phyloP scores from a whole-genome alignment of 441 rosid genomes.

The Erodium moschatum region DNA sequence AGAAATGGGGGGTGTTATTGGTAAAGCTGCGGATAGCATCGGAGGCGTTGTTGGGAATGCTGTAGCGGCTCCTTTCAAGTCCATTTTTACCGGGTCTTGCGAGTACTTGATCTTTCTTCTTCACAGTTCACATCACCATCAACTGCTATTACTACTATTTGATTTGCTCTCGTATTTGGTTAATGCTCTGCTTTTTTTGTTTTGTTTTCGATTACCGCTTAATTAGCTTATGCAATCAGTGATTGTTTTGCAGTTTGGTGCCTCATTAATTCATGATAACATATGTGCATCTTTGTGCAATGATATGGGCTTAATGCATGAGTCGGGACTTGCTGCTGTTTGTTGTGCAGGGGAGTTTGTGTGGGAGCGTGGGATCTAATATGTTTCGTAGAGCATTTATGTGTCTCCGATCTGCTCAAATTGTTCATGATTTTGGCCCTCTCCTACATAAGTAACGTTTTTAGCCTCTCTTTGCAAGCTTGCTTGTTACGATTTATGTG shows the following conservation, averaged over 20 bases:
- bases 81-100: not conserved
- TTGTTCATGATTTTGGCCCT: constrained; percentile 49
- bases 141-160: too few relatives aligned
- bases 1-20: not conserved
- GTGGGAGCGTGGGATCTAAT: constrained; percentile 58
- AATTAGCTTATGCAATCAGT: too few relatives aligned
- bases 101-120: not conserved
- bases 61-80: constrained; percentile 4
- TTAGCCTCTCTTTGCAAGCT: not conserved
- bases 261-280: too few relatives aligned
- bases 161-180: too few relatives aligned
- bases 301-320: too few relatives aligned
- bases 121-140: too few relatives aligned
- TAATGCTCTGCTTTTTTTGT: too few relatives aligned
- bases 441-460: constrained; percentile 53
- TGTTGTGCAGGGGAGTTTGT: constrained; percentile 46
- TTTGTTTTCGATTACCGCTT: too few relatives aligned
- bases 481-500: too few relatives aligned
- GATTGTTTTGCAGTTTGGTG: too few relatives aligned
- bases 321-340: too few relatives aligned
- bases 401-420: constrained; percentile 53
- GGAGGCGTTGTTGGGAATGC: constrained; percentile 6
- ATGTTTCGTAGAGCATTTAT: constrained; percentile 69
- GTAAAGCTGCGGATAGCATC: not conserved
- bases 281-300: too few relatives aligned